These are phyloP conservation scores for Botrytis byssoidea DNA, from an alignment of 2,329 filamentous ascomycete genomes.

Conservation along the genomic window DNA sequence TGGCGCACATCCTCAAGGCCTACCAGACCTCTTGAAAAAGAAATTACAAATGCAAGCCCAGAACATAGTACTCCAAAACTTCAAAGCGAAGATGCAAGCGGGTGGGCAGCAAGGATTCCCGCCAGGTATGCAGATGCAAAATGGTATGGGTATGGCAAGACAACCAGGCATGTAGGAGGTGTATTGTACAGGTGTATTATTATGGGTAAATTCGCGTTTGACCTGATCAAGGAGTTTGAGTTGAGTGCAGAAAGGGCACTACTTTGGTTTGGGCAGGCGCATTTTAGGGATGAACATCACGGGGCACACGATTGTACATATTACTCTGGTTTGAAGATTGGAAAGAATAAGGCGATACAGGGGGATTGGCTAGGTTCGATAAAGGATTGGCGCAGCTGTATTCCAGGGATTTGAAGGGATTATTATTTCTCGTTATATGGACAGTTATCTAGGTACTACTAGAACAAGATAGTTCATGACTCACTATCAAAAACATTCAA, in stretches of 20 bases:
- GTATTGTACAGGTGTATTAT: background rate
- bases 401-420: background rate
- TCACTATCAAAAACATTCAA: background rate
- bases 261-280: slow-evolving; percentile 5
- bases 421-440: background rate
- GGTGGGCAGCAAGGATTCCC: slow-evolving; percentile 24
- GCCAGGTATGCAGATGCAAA: slow-evolving; percentile 35
- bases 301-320: background rate
- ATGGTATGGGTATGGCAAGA: slow-evolving; percentile 36
- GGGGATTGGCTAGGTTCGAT: background rate
- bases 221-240: background rate
- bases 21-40: background rate
- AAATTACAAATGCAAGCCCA: slow-evolving; percentile 1
- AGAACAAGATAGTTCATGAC: background rate
- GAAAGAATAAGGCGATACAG: slow-evolving; percentile 4
- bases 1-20: slow-evolving; percentile 12
- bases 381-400: background rate
- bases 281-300: background rate
- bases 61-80: background rate
- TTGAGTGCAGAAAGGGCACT: background rate
- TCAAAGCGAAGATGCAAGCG: background rate
- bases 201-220: background rate
- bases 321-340: background rate
- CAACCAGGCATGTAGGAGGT: slow-evolving; percentile 19
- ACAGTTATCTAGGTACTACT: background rate